Conservation (phyloP, 228 moss, liverwort and hornwort species). For the Sphagnum magellanicum region DNA sequence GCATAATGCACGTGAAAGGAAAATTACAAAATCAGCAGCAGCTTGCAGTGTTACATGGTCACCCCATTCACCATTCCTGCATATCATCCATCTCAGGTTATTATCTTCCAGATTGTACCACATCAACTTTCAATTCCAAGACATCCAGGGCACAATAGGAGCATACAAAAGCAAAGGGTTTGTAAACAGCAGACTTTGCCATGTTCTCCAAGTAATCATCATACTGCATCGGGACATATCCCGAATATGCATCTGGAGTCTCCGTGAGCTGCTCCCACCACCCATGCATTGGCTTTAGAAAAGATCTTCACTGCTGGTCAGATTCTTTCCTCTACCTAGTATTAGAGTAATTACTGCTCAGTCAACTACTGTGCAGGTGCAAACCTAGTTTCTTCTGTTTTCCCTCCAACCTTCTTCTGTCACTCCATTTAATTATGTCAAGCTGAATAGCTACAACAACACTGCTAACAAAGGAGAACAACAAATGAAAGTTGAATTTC, state of each 20-base stretch:
- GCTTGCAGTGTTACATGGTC: slow-evolving; percentile 97
- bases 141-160: neutral
- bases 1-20: neutral
- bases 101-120: slow-evolving; percentile 11
- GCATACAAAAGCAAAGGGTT: neutral
- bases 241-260: slow-evolving; percentile 21
- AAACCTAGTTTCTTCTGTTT: too few species aligned
- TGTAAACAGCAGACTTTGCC: slow-evolving; percentile 17
- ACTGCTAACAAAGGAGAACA: neutral
- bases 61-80: slow-evolving; percentile 94
- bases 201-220: slow-evolving; percentile 38
- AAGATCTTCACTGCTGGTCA: too few species aligned
- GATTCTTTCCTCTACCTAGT: too few species aligned
- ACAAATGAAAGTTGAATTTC: too few species aligned
- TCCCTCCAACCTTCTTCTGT: too few species aligned
- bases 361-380: too few species aligned
- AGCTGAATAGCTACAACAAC: too few species aligned
- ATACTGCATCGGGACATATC: slow-evolving; percentile 46
- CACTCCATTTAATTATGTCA: too few species aligned
- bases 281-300: neutral
- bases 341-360: too few species aligned
- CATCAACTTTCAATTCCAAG: neutral
- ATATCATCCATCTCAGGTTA: slow-evolving; percentile 2
- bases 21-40: slow-evolving; percentile 74
- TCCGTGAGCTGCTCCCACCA: slow-evolving; percentile 27